These are phyloP conservation scores for Withania somnifera DNA, from an alignment of 305 asterid species.

Conservation along the genomic window DNA sequence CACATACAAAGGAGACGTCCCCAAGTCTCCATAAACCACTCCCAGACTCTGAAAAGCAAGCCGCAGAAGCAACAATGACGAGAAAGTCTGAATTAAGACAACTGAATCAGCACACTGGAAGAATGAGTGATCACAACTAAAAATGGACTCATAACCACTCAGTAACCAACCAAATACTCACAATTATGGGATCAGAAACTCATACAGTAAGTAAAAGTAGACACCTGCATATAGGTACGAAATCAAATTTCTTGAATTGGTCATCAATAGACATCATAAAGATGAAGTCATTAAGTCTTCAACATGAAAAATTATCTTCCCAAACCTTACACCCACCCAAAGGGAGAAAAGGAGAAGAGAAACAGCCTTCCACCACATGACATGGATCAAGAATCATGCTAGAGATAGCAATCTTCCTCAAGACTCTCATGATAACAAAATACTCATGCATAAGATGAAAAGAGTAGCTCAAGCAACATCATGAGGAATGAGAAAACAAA, in stretches of 20 bases:
- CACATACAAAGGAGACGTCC: constrained; percentile 95
- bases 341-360: background rate
- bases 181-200: background rate
- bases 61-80: constrained; percentile 68
- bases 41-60: constrained; percentile 99
- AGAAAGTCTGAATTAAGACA: constrained; percentile 52
- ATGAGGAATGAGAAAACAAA: background rate
- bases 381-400: background rate
- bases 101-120: background rate
- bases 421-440: background rate
- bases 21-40: constrained; percentile 96
- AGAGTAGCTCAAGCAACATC: background rate
- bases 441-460: background rate
- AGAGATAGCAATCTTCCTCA: background rate
- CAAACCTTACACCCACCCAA: background rate
- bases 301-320: background rate
- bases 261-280: background rate
- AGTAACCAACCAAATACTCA: background rate
- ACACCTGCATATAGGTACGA: background rate
- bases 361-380: background rate
- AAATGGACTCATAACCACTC: background rate
- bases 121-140: background rate
- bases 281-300: background rate
- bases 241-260: background rate
- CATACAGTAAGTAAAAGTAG: background rate